These are phyloP conservation scores for Paspalum notatum DNA, from an alignment of 176 grass and related monocot species.

Conservation along the genomic window DNA sequence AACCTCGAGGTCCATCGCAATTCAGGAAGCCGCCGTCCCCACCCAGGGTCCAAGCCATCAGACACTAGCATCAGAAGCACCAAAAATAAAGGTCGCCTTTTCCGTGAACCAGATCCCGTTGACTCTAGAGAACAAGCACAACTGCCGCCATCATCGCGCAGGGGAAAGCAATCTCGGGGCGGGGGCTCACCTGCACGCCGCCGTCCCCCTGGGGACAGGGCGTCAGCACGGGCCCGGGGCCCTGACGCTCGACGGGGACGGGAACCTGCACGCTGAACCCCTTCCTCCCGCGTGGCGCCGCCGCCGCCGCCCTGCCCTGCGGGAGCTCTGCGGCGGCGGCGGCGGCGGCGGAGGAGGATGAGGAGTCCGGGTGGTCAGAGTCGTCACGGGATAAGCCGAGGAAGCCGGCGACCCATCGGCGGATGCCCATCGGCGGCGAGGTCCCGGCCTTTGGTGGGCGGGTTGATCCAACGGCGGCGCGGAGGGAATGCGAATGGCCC, in stretches of 20 bases:
- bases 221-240: conserved; percentile 41
- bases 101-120: conserved; percentile 37
- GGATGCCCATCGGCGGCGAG: conserved; percentile 45
- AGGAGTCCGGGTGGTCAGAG: conserved; percentile 39
- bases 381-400: conserved; percentile 56
- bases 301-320: conserved; percentile 32
- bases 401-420: conserved; percentile 48
- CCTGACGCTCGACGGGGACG: conserved; percentile 51
- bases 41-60: background rate
- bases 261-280: conserved; percentile 64
- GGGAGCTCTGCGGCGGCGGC: conserved; percentile 29
- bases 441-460: background rate
- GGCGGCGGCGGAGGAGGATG: background rate
- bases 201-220: conserved; percentile 54
- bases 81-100: no score
- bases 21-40: conserved; percentile 8
- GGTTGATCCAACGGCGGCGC: conserved; percentile 39
- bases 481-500: conserved; percentile 33
- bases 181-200: conserved; percentile 54
- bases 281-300: conserved; percentile 31
- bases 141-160: background rate
- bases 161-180: background rate
- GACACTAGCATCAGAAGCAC: background rate
- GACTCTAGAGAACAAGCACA: conserved; percentile 14
- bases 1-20: background rate